Evolutionary conservation across 208 protist species (phyloP), one percentile per base, ranked within the genome.

Genomic region (Trypanosoma boissoni): DNA sequence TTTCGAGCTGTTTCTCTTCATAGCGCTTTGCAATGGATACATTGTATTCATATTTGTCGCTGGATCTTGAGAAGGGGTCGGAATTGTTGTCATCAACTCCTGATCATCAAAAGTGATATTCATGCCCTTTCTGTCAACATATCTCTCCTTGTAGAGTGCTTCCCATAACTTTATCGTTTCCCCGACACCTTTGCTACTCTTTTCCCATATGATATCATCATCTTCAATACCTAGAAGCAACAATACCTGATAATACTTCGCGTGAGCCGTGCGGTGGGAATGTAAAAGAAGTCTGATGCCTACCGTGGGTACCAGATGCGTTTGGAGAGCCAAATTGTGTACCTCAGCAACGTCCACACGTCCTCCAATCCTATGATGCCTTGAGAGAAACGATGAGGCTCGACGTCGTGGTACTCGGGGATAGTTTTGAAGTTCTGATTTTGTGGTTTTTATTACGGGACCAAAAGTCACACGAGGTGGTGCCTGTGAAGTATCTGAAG

Each of bases 231-330:
- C 85, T 6, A 95, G 74, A 12, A 92, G 61, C 0, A 66, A 62
- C 27, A 95, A 64, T 7, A 75, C 78, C 62, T 91, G 82, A 58
- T 78, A 88, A 50, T 92, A 95, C 64, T 88, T 88, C 14, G 86
- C 58, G 49, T 92, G 88, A 7, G 72, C 66, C 18, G 83, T 92
- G 37, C 88, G 84, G 58, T 95, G 88, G 14, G 69, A 75, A 58
- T 89, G 72, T 10, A 95, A 68, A 37, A 95, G 73, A 28, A 92
- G 71, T 28, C 64, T 59, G 44, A 95, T 75, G 34, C 83, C 85
- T 37, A 91, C 71, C 0, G 84, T 95, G 3, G 88, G 88, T 23
- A 95, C 72, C 3, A 84, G 88, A 28, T 72, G 68, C 16, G 44
- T 12, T 27, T 62, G 9, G 53, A 48, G 16, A 68, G 56, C 42